These are phyloP conservation scores for Blastobotrys peoriensis DNA, from an alignment of 805 yeast species.

Conservation along the genomic window DNA sequence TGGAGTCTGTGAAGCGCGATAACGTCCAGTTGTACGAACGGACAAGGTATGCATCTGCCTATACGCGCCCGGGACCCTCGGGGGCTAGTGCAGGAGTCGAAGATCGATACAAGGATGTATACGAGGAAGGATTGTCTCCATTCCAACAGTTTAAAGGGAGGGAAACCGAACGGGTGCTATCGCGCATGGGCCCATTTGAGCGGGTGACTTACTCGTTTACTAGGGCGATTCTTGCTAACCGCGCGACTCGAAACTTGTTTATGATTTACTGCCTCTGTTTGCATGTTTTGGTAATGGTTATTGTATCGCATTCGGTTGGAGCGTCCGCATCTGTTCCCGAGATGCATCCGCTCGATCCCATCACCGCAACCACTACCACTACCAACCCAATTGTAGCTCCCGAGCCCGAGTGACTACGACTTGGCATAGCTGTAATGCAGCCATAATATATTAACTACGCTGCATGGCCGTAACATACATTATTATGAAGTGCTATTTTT, in stretches of 20 bases:
- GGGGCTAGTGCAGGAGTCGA: constrained; percentile 32
- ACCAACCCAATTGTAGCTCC: neutral
- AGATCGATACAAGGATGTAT: constrained; percentile 52
- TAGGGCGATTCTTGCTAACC: constrained; percentile 66
- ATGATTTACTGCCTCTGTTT: constrained; percentile 67
- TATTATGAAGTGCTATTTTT: neutral
- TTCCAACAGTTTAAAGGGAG: constrained; percentile 72
- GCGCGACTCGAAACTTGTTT: constrained; percentile 65
- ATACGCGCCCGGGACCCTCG: constrained; percentile 23
- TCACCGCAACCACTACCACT: neutral
- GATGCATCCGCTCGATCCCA: constrained; percentile 2
- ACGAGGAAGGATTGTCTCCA: constrained; percentile 77
- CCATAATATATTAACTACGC: neutral
- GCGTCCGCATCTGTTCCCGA: constrained; percentile 6
- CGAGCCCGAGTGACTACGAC: neutral
- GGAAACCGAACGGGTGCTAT: constrained; percentile 69
- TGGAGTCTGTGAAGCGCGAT: constrained; percentile 59
- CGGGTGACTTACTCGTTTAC: constrained; percentile 69
- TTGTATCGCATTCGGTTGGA: constrained; percentile 25
- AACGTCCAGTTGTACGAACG: constrained; percentile 76
- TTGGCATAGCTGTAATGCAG: neutral
- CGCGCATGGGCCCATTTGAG: constrained; percentile 71
- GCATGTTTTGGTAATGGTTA: constrained; percentile 65
- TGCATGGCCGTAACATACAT: neutral
- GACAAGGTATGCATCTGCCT: constrained; percentile 32